A percentile compares a stretch with the other conserved stretches of the same genome.
These are phyloP conservation scores for Ophiocordyceps polyrhachis-furcata DNA, from an alignment of 2,329 filamentous ascomycete genomes.

Conservation along the genomic window DNA sequence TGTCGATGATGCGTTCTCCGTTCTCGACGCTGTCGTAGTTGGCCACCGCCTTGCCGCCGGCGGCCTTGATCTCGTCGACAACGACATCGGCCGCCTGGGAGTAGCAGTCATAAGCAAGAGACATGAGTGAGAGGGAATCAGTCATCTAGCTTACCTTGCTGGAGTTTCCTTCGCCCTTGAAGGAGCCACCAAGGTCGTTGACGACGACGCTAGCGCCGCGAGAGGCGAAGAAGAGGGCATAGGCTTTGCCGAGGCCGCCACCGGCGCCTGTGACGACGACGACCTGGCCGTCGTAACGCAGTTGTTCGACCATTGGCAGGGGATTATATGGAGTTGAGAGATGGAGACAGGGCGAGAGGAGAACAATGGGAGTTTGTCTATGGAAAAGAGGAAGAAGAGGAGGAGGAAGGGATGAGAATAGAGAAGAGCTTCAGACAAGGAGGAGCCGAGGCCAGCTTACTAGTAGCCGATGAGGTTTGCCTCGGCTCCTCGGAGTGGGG, in stretches of 20 bases:
- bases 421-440: not conserved
- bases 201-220: slow-evolving; percentile 90
- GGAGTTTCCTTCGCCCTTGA: slow-evolving; percentile 80
- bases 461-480: not conserved
- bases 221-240: slow-evolving; percentile 77
- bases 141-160: slow-evolving; percentile 43
- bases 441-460: not conserved
- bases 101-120: not conserved
- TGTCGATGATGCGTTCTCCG: slow-evolving; percentile 86
- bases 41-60: slow-evolving; percentile 86
- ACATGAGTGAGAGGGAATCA: not conserved
- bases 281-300: slow-evolving; percentile 72
- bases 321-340: not conserved
- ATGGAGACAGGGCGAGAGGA: not conserved
- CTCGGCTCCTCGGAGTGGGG: not conserved
- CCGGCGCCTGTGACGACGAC: slow-evolving; percentile 70
- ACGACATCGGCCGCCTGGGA: slow-evolving; percentile 64
- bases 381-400: not conserved
- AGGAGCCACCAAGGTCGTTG: slow-evolving; percentile 84
- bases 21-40: slow-evolving; percentile 94
- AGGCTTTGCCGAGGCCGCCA: slow-evolving; percentile 63
- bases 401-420: not conserved
- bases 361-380: not conserved
- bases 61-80: slow-evolving; percentile 65
- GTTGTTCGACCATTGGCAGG: slow-evolving; percentile 38